A percentile compares a stretch with the other conserved stretches of the same genome.
These are phyloP conservation scores for Trichocladium antarcticum DNA, from an alignment of 495 filamentous ascomycete genomes.

Conservation along the genomic window DNA sequence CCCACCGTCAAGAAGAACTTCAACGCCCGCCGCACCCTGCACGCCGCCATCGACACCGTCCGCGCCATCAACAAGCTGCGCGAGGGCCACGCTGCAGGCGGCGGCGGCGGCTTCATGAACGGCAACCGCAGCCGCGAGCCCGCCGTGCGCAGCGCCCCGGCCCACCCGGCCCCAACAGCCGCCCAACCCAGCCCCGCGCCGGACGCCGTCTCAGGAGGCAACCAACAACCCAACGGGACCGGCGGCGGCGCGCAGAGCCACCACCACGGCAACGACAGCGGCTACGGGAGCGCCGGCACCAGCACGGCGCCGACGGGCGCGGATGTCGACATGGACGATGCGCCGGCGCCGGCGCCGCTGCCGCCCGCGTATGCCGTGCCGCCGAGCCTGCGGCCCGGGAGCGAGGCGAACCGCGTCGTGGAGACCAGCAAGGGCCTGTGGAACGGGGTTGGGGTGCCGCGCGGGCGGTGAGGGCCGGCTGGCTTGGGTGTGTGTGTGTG, in stretches of 20 bases:
- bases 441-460: slow-evolving; percentile 12
- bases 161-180: background rate
- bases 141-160: background rate
- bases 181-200: too few species aligned
- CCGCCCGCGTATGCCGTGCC: slow-evolving; percentile 13
- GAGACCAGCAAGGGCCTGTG: slow-evolving; percentile 28
- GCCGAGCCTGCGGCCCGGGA: slow-evolving; percentile 24
- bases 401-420: slow-evolving; percentile 22
- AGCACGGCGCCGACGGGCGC: background rate
- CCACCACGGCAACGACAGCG: slow-evolving; percentile 29
- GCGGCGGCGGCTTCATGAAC: slow-evolving; percentile 53
- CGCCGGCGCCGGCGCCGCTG: slow-evolving; percentile 5
- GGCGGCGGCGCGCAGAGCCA: slow-evolving; percentile 2
- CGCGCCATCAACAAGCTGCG: slow-evolving; percentile 95
- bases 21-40: slow-evolving; percentile 85
- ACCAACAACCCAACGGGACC: slow-evolving; percentile 23
- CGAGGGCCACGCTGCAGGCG: slow-evolving; percentile 69
- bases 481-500: too few species aligned
- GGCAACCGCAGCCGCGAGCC: slow-evolving; percentile 33
- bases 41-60: slow-evolving; percentile 95
- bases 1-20: slow-evolving; percentile 98
- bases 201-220: too few species aligned
- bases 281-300: slow-evolving; percentile 28
- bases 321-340: slow-evolving; percentile 30
- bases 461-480: too few species aligned